Base-by-base conservation (phyloP, 208 protist genomes). In the Acanthamoeba triangularis region DNA sequence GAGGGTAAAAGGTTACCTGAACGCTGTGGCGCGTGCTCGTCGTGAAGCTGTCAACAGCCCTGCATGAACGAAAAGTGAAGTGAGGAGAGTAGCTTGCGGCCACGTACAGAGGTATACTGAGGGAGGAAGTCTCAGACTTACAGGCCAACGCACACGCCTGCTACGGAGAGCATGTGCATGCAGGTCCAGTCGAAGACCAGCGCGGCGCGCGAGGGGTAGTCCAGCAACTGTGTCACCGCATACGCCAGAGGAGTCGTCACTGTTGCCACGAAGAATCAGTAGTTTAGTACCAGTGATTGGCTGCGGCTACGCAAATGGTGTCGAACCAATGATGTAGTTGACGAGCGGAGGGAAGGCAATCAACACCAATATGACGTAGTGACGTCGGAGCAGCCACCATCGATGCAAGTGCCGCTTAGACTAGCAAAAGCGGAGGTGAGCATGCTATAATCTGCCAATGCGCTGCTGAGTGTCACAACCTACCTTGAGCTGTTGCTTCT, bases 21-120 rank as follows among this genome's bases (percentile, higher is more conserved):
- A 88, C 80, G 25, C 80, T 88, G 28, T 88, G 80, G 6, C 80
- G 80, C 20, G 80, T 88, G 80, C 80, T 88, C 11, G 80, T 88
- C 14, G 80, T 47, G 35, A 88, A 88, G 33, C 80, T 88, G 30
- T 88, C 80, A 5, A 88, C 80, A 25, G 80, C 80, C 30, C 80
- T 88, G 49, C 33, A 28, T 11, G 25, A 63, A 33, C 6, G 33
- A 23, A 37, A 82, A 11, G 14, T 30, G 80, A 41, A 14, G 16
- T 14, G 52, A 23, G 16, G 13, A 59, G 52, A 23, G 52, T 30
- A 20, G 52, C 20, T 23, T 54, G 49, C 14, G 14, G 49, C 49
- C 49, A 20, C 13, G 1, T 54, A 54, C 49, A 54, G 0, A 18
- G 0, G 49, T 10, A 11, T 10, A 54, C 49, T 6, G 14, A 11